Percentiles rank a stretch among this genome's conserved stretches.
These are phyloP conservation scores for Eugenia klotzschiana DNA, from an alignment of 441 rosid species.

Conservation along the genomic window DNA sequence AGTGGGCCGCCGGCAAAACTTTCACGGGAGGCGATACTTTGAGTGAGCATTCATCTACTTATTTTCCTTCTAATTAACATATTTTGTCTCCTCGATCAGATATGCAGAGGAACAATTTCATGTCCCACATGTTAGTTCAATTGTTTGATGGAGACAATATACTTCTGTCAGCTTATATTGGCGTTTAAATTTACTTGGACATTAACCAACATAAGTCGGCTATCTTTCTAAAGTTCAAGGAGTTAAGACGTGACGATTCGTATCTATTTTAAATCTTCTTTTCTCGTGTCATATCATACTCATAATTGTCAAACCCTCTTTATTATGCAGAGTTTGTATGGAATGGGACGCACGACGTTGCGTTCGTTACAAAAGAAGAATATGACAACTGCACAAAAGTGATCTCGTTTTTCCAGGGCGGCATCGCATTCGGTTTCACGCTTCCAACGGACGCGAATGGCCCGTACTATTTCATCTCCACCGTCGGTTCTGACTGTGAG, in stretches of 20 bases:
- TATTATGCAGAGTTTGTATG: not conserved
- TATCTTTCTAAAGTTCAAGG: no score
- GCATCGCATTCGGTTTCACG: not conserved
- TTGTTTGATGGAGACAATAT: not conserved
- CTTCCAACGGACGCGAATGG: not conserved
- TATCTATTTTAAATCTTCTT: not conserved
- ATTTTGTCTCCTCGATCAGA: not conserved
- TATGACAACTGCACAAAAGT: not conserved
- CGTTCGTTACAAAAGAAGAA: not conserved
- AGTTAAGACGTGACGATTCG: not conserved
- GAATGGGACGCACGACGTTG: not conserved
- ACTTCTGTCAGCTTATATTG: not conserved
- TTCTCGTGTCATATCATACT: not conserved
- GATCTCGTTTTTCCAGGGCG: no score
- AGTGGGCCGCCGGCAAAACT: not conserved
- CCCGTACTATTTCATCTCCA: not conserved
- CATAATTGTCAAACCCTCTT: not conserved
- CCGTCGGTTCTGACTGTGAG: not conserved
- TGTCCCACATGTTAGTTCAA: not conserved
- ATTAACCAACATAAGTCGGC: not conserved
- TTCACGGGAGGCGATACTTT: constrained; percentile 4
- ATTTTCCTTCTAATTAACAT: not conserved
- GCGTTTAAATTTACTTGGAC: not conserved
- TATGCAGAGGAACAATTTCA: not conserved
- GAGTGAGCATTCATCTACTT: not conserved